These are phyloP conservation scores for Nakazawaea pomicola DNA, from an alignment of 805 yeast genomes.

Conservation along the genomic window DNA sequence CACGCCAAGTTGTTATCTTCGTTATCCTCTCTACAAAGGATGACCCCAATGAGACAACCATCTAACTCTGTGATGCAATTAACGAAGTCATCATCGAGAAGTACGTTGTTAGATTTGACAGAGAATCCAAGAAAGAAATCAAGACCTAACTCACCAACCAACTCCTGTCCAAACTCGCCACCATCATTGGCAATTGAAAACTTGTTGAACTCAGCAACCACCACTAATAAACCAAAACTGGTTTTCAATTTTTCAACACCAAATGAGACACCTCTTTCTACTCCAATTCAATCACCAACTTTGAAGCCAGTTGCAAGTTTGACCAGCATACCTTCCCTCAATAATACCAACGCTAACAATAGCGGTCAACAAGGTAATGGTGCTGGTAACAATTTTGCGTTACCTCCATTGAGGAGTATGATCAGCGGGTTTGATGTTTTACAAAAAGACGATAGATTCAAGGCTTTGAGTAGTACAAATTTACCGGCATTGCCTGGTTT, in stretches of 20 bases:
- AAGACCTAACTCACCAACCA: constrained; percentile 31
- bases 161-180: constrained; percentile 16
- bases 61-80: constrained; percentile 14
- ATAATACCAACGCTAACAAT: not conserved
- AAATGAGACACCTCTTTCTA: constrained; percentile 27
- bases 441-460: constrained; percentile 19
- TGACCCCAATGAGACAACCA: constrained; percentile 47
- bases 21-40: constrained; percentile 50
- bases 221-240: constrained; percentile 15
- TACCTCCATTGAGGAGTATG: constrained; percentile 30
- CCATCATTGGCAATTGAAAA: constrained; percentile 19
- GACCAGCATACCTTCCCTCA: not conserved
- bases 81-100: constrained; percentile 12
- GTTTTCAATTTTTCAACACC: constrained; percentile 30
- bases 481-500: constrained; percentile 22
- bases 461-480: constrained; percentile 20
- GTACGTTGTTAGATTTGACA: constrained; percentile 18
- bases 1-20: constrained; percentile 23
- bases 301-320: constrained; percentile 20
- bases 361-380: no score
- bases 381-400: constrained; percentile 16
- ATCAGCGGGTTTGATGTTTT: constrained; percentile 22
- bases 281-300: constrained; percentile 33
- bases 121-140: constrained; percentile 29
- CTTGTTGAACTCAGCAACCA: no score